phyloP scores from a whole-genome alignment of 805 yeast genomes.

The Teunomyces tritomae region DNA sequence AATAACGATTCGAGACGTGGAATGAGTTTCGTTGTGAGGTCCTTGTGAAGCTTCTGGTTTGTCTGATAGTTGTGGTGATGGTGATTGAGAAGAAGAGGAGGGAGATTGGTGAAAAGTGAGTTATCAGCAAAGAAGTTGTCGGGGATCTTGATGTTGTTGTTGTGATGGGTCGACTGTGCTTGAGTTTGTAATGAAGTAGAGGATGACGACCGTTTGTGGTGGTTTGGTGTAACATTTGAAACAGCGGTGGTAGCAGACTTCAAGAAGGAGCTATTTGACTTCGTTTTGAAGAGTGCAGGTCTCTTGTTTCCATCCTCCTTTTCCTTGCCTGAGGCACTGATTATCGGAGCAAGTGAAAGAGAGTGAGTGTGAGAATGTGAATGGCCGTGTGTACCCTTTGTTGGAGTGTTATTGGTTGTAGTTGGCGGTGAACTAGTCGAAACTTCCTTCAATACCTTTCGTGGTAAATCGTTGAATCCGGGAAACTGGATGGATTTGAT shows the following conservation, averaged over 20 bases:
- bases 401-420: not conserved
- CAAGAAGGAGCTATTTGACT: constrained; percentile 21
- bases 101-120: constrained; percentile 25
- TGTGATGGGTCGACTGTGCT: not conserved
- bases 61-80: constrained; percentile 28
- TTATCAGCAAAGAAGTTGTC: constrained; percentile 23
- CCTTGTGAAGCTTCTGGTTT: constrained; percentile 29
- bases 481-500: constrained; percentile 39
- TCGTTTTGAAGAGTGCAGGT: constrained; percentile 23
- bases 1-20: constrained; percentile 37
- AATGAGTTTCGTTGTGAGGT: constrained; percentile 29
- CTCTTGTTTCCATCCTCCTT: constrained; percentile 10
- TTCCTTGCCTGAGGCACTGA: not conserved
- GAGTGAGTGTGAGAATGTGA: not conserved
- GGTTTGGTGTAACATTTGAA: not conserved
- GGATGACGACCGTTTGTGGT: not conserved
- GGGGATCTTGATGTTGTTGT: constrained; percentile 19
- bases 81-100: constrained; percentile 33
- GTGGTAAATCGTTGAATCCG: constrained; percentile 43
- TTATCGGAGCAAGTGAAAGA: not conserved
- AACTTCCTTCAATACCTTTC: constrained; percentile 11
- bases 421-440: not conserved
- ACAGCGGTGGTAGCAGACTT: constrained; percentile 10
- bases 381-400: not conserved
- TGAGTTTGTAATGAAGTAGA: not conserved